A percentile compares a stretch with the other conserved stretches of the same genome.
Conservation (phyloP, 805 yeast species). For the Wickerhamiella qilinensis region DNA sequence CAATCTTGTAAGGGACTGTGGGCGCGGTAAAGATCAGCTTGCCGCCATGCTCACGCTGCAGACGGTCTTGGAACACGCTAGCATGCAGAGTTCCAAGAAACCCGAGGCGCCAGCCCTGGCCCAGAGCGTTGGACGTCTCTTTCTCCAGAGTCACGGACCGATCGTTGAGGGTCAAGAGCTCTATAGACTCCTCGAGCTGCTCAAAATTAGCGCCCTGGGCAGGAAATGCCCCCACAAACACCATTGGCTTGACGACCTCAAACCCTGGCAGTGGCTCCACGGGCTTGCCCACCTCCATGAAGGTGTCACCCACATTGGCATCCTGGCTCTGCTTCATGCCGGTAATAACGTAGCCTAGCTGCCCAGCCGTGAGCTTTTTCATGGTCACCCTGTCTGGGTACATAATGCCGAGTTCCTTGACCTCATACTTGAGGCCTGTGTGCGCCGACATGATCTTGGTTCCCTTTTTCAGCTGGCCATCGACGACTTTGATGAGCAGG, state of each 20-base stretch:
- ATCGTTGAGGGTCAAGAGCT: constrained; percentile 77
- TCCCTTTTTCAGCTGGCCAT: constrained; percentile 64
- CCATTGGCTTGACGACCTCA: constrained; percentile 97
- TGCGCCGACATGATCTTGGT: constrained; percentile 64
- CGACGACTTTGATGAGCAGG: constrained; percentile 66
- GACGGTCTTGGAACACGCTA: constrained; percentile 78
- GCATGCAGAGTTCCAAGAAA: constrained; percentile 92
- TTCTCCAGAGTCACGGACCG: constrained; percentile 78
- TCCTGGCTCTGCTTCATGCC: constrained; percentile 83
- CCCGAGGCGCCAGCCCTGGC: constrained; percentile 96
- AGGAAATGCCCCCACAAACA: constrained; percentile 94
- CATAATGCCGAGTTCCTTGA: constrained; percentile 89
- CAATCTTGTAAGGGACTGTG: constrained; percentile 78
- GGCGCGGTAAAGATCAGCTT: constrained; percentile 86
- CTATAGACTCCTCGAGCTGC: constrained; percentile 75
- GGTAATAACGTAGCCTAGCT: constrained; percentile 86
- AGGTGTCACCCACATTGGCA: constrained; percentile 84
- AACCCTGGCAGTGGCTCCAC: constrained; percentile 82
- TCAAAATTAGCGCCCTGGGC: constrained; percentile 88
- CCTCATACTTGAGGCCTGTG: constrained; percentile 61
- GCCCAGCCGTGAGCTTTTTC: constrained; percentile 62
- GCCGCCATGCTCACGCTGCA: constrained; percentile 89
- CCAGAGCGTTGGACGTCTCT: constrained; percentile 85
- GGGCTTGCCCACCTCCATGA: constrained; percentile 35
- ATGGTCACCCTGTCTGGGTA: constrained; percentile 70